These are phyloP conservation scores for Eleusine coracana DNA, from an alignment of 176 grass and related monocot species.

Conservation along the genomic window DNA sequence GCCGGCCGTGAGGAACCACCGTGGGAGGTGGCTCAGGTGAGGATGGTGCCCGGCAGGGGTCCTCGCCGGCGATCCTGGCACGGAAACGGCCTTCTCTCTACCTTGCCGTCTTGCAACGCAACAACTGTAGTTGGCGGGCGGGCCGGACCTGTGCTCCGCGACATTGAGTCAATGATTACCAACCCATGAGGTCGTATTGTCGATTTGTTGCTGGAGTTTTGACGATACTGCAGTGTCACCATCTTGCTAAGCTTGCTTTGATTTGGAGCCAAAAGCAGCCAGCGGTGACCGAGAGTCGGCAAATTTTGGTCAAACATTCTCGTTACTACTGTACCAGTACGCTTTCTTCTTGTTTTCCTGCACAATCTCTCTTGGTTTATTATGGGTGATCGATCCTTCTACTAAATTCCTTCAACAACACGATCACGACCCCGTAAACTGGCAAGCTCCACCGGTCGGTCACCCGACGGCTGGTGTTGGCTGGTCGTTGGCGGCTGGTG, in stretches of 20 bases:
- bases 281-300: background rate
- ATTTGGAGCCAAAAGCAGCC: background rate
- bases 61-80: slow-evolving; percentile 14
- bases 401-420: no score
- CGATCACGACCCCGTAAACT: background rate
- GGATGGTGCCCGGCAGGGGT: background rate
- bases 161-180: background rate
- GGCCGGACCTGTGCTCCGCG: background rate
- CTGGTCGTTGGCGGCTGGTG: background rate
- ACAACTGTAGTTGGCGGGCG: background rate
- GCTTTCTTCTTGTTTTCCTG: background rate
- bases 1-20: background rate
- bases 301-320: background rate
- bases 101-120: slow-evolving; percentile 23
- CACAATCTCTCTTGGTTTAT: background rate
- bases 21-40: background rate
- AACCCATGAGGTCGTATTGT: background rate
- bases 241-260: background rate
- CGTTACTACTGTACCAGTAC: background rate
- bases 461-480: background rate
- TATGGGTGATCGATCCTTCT: background rate
- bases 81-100: background rate
- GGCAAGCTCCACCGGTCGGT: background rate
- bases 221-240: background rate
- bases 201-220: background rate